Evolutionary conservation across 2,329 filamentous ascomycete genomes (phyloP).

Genomic region (Stagonosporopsis cucurbitacearum): DNA sequence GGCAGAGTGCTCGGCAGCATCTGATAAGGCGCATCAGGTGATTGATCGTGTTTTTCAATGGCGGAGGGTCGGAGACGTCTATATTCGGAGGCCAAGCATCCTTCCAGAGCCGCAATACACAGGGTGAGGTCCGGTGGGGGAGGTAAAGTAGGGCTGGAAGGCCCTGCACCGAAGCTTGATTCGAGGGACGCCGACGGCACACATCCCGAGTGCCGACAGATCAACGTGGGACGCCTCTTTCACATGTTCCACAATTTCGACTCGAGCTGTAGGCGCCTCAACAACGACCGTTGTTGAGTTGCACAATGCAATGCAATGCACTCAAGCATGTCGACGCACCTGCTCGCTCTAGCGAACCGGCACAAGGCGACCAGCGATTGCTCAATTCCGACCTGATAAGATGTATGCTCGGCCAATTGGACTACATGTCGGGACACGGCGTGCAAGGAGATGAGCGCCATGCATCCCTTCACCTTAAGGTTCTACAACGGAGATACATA

Average conservation of each 20-base stretch:
- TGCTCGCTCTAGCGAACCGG: constrained; percentile 4
- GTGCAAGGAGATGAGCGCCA: constrained; percentile 15
- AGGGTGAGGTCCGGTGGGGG: background rate
- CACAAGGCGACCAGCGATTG: constrained; percentile 2
- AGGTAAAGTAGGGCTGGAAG: background rate
- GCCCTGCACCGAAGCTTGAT: background rate
- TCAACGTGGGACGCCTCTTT: constrained; percentile 12
- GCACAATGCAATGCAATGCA: constrained; percentile 13
- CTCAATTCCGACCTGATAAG: constrained; percentile 14
- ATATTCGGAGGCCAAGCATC: constrained; percentile 17
- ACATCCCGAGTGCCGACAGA: constrained; percentile 12
- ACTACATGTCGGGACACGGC: background rate
- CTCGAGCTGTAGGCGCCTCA: constrained; percentile 7
- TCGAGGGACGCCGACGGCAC: constrained; percentile 4
- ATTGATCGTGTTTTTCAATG: background rate
- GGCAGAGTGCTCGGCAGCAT: constrained; percentile 12
- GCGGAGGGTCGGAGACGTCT: constrained; percentile 5
- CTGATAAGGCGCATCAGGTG: constrained; percentile 11
- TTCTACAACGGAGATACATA: background rate
- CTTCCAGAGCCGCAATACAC: constrained; percentile 15
- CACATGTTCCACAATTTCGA: constrained; percentile 13
- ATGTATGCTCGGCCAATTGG: constrained; percentile 8
- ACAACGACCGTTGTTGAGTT: constrained; percentile 11
- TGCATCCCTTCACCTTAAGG: constrained; percentile 3
- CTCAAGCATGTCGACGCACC: background rate